phyloP scores from a whole-genome alignment of 1,284 basidiomycete species.

The Rhodofomes roseus region DNA sequence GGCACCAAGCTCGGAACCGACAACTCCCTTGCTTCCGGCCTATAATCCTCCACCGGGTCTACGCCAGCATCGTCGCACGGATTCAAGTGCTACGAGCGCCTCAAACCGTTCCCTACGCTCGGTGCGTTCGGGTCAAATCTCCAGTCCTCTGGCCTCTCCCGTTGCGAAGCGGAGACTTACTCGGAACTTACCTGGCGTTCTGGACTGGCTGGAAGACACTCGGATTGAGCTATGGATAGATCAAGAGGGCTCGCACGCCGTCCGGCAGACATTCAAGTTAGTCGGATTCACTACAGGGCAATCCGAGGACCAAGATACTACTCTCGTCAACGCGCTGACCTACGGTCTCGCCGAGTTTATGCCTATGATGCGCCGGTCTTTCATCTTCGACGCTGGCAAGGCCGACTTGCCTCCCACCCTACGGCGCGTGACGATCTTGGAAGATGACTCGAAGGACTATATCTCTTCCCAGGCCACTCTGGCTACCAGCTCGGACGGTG shows the following conservation, averaged over 20 bases:
- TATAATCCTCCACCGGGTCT: background rate
- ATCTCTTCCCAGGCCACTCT: constrained; percentile 69
- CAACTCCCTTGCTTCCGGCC: constrained; percentile 1
- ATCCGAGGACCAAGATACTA: constrained; percentile 16
- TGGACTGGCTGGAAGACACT: constrained; percentile 51
- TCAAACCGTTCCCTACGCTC: constrained; percentile 6
- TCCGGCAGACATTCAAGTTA: constrained; percentile 55
- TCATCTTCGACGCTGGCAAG: constrained; percentile 66
- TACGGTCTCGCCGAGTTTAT: constrained; percentile 58
- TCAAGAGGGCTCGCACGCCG: constrained; percentile 72
- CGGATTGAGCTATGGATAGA: constrained; percentile 70
- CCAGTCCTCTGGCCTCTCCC: constrained; percentile 12
- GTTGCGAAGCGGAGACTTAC: constrained; percentile 9
- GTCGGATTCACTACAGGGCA: constrained; percentile 39
- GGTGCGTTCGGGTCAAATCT: constrained; percentile 5
- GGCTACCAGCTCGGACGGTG: constrained; percentile 61
- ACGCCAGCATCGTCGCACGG: constrained; percentile 4
- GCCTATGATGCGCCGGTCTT: constrained; percentile 53
- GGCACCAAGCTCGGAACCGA: constrained; percentile 7
- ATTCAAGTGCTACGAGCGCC: background rate
- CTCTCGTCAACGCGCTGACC: constrained; percentile 27
- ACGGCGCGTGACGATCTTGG: constrained; percentile 59
- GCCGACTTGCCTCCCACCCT: constrained; percentile 68
- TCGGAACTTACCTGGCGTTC: constrained; percentile 31
- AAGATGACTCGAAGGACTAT: constrained; percentile 65